A percentile compares a stretch with the other conserved stretches of the same genome.
phyloP scores from a whole-genome alignment of 192 early-diverging fungal species.

The Umbelopsis ramanniana region DNA sequence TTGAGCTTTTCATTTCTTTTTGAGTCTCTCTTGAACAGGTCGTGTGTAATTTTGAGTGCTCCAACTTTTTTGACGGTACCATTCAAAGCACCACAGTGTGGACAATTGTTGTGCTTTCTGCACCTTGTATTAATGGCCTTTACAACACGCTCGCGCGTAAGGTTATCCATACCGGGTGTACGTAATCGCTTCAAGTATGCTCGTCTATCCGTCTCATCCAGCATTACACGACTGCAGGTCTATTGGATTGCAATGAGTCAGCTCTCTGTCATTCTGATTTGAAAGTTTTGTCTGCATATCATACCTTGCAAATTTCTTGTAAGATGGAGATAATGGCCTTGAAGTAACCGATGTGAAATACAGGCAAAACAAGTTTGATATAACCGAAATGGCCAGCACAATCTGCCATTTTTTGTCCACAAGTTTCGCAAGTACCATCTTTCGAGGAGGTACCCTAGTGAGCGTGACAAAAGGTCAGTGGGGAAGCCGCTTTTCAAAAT shows the following conservation, averaged over 20 bases:
- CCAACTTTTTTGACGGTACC: conserved; percentile 95
- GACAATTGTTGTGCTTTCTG: conserved; percentile 88
- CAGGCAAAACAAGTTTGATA: conserved; percentile 88
- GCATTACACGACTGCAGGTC: conserved; percentile 85
- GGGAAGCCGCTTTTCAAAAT: not conserved
- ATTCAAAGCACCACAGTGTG: conserved; percentile 81
- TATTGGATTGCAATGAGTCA: conserved; percentile 33
- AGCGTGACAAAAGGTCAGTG: not conserved
- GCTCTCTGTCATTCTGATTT: too few relatives aligned
- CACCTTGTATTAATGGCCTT: conserved; percentile 85
- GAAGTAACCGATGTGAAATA: conserved; percentile 99
- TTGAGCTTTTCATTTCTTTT: conserved; percentile 66
- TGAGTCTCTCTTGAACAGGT: conserved; percentile 85
- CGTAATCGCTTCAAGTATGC: conserved; percentile 71
- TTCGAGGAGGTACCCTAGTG: conserved; percentile 85
- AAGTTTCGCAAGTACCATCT: conserved; percentile 85
- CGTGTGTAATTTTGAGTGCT: conserved; percentile 93
- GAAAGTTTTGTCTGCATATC: not conserved
- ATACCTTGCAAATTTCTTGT: conserved; percentile 96
- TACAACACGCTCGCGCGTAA: conserved; percentile 74
- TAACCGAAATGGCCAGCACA: conserved; percentile 98
- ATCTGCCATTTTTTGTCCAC: conserved; percentile 80
- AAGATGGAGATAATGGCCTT: conserved; percentile 85
- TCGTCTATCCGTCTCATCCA: conserved; percentile 81
- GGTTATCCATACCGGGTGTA: conserved; percentile 79